Evolutionary conservation across 176 grass and related monocot genomes (phyloP).

Genomic region (Areca catechu): DNA sequence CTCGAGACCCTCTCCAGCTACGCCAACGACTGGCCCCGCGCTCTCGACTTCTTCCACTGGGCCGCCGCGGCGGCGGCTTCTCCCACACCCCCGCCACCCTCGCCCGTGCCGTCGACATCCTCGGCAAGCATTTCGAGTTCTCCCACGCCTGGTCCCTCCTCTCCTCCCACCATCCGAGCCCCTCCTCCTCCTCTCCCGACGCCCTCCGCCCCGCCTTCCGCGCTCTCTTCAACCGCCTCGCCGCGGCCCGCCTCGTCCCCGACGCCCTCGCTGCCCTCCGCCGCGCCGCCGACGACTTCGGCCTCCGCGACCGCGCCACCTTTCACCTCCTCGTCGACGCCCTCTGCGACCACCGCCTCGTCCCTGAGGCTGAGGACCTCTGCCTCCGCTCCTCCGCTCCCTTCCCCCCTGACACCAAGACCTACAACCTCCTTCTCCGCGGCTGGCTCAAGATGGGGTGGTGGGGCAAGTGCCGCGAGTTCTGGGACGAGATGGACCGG

Average conservation of each 20-base stretch:
- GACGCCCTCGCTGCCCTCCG: slow-evolving; percentile 16
- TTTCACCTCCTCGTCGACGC: slow-evolving; percentile 77
- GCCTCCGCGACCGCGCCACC: slow-evolving; percentile 40
- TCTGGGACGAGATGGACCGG: slow-evolving; percentile 88
- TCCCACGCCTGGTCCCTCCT: slow-evolving; percentile 48
- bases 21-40: slow-evolving; percentile 68
- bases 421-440: slow-evolving; percentile 75
- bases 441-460: slow-evolving; percentile 62
- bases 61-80: slow-evolving; percentile 32
- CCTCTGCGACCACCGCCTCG: slow-evolving; percentile 71
- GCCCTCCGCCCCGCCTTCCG: slow-evolving; percentile 31
- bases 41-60: slow-evolving; percentile 88
- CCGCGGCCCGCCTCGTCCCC: slow-evolving; percentile 26
- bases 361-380: slow-evolving; percentile 61
- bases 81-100: slow-evolving; percentile 30
- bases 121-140: slow-evolving; percentile 93
- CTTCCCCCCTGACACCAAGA: slow-evolving; percentile 48
- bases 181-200: slow-evolving; percentile 5
- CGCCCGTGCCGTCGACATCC: slow-evolving; percentile 59
- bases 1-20: slow-evolving; percentile 67
- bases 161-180: slow-evolving; percentile 38
- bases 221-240: slow-evolving; percentile 34
- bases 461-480: slow-evolving; percentile 48
- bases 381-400: slow-evolving; percentile 41
- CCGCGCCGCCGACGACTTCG: slow-evolving; percentile 9